A percentile compares a stretch with the other conserved stretches of the same genome.
These are phyloP conservation scores for Thyridium curvatum DNA, from an alignment of 2,329 filamentous ascomycete genomes.

Conservation along the genomic window DNA sequence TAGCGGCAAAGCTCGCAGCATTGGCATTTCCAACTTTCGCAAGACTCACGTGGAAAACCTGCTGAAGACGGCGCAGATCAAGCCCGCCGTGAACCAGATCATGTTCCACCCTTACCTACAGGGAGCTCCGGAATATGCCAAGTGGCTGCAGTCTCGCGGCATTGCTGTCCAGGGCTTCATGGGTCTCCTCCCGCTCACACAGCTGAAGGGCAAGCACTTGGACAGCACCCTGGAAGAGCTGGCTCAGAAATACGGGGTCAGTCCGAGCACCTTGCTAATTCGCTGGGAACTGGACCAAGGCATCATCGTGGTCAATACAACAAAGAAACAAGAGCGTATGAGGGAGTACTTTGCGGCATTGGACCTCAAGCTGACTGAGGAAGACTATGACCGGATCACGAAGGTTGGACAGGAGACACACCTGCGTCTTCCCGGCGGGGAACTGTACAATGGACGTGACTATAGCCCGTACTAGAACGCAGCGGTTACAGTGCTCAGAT, in stretches of 20 bases:
- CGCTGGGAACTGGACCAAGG: slow-evolving; percentile 14
- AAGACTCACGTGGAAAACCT: slow-evolving; percentile 47
- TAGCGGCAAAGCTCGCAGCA: slow-evolving; percentile 48
- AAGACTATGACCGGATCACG: slow-evolving; percentile 21
- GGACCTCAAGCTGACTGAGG: slow-evolving; percentile 18
- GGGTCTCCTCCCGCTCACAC: slow-evolving; percentile 9
- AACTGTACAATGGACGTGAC: too few relatives aligned
- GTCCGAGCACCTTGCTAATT: slow-evolving; percentile 12
- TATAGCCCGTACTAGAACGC: too few relatives aligned
- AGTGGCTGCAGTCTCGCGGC: slow-evolving; percentile 4
- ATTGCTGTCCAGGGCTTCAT: slow-evolving; percentile 11
- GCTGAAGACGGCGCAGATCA: slow-evolving; percentile 31
- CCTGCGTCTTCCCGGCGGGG: too few relatives aligned
- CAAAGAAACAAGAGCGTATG: slow-evolving; percentile 20
- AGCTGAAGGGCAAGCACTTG: slow-evolving; percentile 9
- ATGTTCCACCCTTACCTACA: slow-evolving; percentile 40
- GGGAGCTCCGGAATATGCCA: slow-evolving; percentile 16
- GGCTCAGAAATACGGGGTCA: slow-evolving; percentile 11
- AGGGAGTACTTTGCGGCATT: slow-evolving; percentile 21
- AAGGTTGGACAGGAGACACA: too few relatives aligned
- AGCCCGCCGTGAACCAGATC: slow-evolving; percentile 33
- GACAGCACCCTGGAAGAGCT: slow-evolving; percentile 9
- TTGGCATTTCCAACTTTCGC: slow-evolving; percentile 58
- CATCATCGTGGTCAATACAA: slow-evolving; percentile 13
- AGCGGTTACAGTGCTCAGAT: too few relatives aligned